Conservation (phyloP, 176 grass and related monocot species). For the Aegilops umbellulata region DNA sequence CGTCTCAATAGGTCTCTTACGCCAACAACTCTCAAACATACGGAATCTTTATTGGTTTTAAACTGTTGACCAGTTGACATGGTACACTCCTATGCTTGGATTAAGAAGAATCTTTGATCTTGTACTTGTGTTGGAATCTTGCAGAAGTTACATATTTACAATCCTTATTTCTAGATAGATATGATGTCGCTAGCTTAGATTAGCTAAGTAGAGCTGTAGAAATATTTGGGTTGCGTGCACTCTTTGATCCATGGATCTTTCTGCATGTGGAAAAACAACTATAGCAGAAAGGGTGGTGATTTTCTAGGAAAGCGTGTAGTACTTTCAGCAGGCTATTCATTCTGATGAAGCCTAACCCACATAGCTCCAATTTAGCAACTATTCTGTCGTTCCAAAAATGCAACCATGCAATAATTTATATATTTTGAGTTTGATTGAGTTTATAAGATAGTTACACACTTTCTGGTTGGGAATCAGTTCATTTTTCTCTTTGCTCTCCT, state of each 20-base stretch:
- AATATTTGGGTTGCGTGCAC: slow-evolving; percentile 15
- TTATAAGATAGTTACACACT: too few relatives aligned
- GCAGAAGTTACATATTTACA: neutral
- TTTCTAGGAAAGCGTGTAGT: slow-evolving; percentile 16
- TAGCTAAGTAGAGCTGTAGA: neutral
- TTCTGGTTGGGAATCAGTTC: too few relatives aligned
- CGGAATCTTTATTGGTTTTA: too few relatives aligned
- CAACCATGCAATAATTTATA: too few relatives aligned
- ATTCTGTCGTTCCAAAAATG: too few relatives aligned
- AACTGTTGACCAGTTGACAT: neutral
- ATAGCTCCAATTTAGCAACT: neutral
- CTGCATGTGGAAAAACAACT: slow-evolving; percentile 11
- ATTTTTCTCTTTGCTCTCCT: too few relatives aligned
- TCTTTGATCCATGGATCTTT: slow-evolving; percentile 13
- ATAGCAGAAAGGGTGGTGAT: neutral
- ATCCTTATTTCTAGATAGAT: neutral
- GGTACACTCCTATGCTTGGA: neutral
- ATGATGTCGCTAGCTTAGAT: neutral
- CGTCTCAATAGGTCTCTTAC: neutral
- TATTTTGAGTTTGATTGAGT: too few relatives aligned
- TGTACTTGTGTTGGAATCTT: slow-evolving; percentile 23
- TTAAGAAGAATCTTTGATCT: slow-evolving; percentile 9
- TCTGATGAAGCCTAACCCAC: neutral
- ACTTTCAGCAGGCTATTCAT: neutral
- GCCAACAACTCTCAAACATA: neutral